Conservation (phyloP, 139 green algal species). For the Dunaliella primolecta region DNA sequence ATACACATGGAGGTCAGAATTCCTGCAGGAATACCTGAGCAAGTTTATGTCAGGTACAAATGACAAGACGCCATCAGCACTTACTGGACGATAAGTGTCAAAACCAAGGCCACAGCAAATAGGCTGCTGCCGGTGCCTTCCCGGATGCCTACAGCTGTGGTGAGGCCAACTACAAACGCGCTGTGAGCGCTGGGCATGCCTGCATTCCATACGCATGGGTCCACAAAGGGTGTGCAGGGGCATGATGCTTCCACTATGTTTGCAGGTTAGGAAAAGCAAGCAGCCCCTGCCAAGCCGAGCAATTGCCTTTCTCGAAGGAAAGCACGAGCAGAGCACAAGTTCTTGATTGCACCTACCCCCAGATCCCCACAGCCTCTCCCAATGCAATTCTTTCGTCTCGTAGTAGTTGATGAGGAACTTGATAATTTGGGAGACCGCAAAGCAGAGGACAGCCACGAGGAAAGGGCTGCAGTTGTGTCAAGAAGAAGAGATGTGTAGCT, state of each 20-base stretch:
- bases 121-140: slow-evolving; percentile 49
- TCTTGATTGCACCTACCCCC: neutral
- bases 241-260: too few relatives aligned
- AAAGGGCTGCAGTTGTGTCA: neutral
- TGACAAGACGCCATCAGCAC: too few relatives aligned
- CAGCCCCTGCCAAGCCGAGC: too few relatives aligned
- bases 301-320: too few relatives aligned
- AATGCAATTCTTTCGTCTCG: slow-evolving; percentile 1
- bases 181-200: slow-evolving; percentile 81
- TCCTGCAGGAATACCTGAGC: too few relatives aligned
- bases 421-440: slow-evolving; percentile 13
- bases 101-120: slow-evolving; percentile 50
- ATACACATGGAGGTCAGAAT: too few relatives aligned
- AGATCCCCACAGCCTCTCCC: slow-evolving; percentile 3
- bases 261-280: too few relatives aligned
- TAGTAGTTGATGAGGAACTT: slow-evolving; percentile 14
- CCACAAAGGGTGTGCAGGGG: too few relatives aligned
- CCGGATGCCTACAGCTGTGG: slow-evolving; percentile 61
- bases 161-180: slow-evolving; percentile 64
- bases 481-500: neutral
- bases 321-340: too few relatives aligned
- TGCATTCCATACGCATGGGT: neutral
- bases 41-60: too few relatives aligned
- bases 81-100: slow-evolving; percentile 10
- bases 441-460: slow-evolving; percentile 4